phyloP scores from a whole-genome alignment of 2,329 filamentous ascomycete genomes.

The Calonectria crousiana region DNA sequence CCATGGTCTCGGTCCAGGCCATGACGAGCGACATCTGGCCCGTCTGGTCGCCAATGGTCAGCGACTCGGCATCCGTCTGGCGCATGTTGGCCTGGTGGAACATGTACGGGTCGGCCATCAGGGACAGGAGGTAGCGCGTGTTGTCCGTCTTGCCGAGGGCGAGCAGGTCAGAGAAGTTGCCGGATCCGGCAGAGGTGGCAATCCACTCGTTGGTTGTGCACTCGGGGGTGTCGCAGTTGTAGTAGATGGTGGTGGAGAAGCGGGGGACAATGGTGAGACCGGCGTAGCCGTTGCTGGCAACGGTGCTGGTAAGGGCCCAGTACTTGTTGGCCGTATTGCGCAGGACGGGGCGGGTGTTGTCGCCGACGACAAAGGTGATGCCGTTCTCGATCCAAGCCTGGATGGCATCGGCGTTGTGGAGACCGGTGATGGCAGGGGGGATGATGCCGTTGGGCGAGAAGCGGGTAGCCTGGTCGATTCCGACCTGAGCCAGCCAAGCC shows the following conservation, averaged over 20 bases:
- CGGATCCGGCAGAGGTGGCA: slow-evolving; percentile 26
- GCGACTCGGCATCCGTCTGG: slow-evolving; percentile 19
- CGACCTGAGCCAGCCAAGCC: slow-evolving; percentile 31
- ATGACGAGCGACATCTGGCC: slow-evolving; percentile 30
- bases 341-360: slow-evolving; percentile 28
- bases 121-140: slow-evolving; percentile 27
- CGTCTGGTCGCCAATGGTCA: slow-evolving; percentile 28
- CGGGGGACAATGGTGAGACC: slow-evolving; percentile 29
- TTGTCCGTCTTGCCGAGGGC: slow-evolving; percentile 28
- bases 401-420: slow-evolving; percentile 34
- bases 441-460: slow-evolving; percentile 31
- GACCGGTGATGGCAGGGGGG: slow-evolving; percentile 31
- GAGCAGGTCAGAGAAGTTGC: slow-evolving; percentile 20
- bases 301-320: slow-evolving; percentile 30
- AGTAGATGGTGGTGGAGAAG: slow-evolving; percentile 33
- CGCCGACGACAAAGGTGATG: slow-evolving; percentile 27
- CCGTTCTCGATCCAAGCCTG: slow-evolving; percentile 30
- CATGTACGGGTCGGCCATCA: slow-evolving; percentile 33
- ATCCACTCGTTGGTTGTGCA: slow-evolving; percentile 34
- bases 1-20: slow-evolving; percentile 30
- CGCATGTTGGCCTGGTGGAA: slow-evolving; percentile 36
- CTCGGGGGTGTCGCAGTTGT: slow-evolving; percentile 31
- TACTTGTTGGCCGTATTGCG: slow-evolving; percentile 20
- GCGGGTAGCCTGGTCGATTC: slow-evolving; percentile 28
- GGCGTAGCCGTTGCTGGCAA: slow-evolving; percentile 26